Conservation (phyloP, 2,329 filamentous ascomycete species). For the Monilinia aucupariae region DNA sequence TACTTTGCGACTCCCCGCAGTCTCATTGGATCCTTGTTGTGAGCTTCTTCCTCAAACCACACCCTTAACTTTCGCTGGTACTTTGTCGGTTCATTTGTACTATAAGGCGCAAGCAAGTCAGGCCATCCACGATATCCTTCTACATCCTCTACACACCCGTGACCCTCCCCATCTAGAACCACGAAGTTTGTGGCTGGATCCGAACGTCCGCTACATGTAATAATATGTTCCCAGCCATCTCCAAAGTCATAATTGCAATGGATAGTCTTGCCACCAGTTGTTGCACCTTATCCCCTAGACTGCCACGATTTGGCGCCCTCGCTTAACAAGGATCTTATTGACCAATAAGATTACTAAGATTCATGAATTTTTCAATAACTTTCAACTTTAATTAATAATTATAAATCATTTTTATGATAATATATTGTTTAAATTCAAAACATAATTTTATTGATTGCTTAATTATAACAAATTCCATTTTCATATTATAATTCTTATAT, state of each 20-base stretch:
- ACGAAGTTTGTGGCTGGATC: background rate
- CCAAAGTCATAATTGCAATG: background rate
- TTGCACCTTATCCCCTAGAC: too few species aligned
- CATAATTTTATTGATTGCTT: too few species aligned
- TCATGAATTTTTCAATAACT: too few species aligned
- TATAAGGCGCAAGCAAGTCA: background rate
- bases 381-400: too few species aligned
- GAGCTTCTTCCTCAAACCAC: background rate
- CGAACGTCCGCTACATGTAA: background rate
- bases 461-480: too few species aligned
- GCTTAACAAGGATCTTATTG: too few species aligned
- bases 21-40: background rate
- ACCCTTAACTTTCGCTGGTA: background rate
- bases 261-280: background rate
- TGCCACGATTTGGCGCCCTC: too few species aligned
- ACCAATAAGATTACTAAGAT: too few species aligned
- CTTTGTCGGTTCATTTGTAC: background rate
- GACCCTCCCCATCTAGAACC: background rate
- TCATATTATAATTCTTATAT: too few species aligned
- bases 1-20: background rate
- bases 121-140: background rate
- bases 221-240: background rate
- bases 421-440: too few species aligned
- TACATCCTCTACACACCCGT: background rate
- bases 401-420: too few species aligned